A percentile compares a stretch with the other conserved stretches of the same genome.
Conservation (phyloP, 1,284 basidiomycete species). For the Puccinia triticina region DNA sequence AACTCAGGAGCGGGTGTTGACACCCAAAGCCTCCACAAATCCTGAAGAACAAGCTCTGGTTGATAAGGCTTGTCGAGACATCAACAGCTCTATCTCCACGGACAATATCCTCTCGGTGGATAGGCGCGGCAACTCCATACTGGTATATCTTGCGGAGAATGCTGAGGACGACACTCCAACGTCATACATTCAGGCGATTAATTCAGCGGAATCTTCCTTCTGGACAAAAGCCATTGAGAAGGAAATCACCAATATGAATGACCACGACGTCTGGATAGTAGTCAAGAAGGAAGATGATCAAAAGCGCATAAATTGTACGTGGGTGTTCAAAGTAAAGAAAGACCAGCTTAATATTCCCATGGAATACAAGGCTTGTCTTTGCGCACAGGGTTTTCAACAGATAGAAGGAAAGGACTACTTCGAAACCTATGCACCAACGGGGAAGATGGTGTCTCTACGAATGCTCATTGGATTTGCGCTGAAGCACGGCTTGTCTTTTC, state of each 20-base stretch:
- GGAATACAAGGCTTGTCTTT: not conserved
- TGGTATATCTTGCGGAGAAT: not conserved
- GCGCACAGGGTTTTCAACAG: not conserved
- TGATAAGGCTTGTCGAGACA: no score
- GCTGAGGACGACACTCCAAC: not conserved
- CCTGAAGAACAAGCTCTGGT: no score
- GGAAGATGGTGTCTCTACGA: not conserved
- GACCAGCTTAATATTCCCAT: not conserved
- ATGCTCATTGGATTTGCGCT: constrained; percentile 2
- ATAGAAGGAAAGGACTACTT: not conserved
- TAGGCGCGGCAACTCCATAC: not conserved
- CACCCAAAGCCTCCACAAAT: no score
- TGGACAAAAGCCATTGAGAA: constrained; percentile 8
- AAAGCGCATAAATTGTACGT: not conserved
- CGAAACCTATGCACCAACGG: not conserved
- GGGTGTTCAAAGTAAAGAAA: constrained; percentile 22
- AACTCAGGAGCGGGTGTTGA: no score
- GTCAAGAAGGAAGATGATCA: not conserved
- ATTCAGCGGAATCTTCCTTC: not conserved
- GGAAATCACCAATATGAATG: not conserved
- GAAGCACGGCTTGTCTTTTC: not conserved
- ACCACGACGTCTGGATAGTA: not conserved
- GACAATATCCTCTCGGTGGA: not conserved
- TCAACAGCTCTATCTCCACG: not conserved
- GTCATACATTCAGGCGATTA: not conserved